A percentile compares a stretch with the other conserved stretches of the same genome.
Conservation (phyloP, 805 yeast genomes). For the Priceomyces haplophilus region DNA sequence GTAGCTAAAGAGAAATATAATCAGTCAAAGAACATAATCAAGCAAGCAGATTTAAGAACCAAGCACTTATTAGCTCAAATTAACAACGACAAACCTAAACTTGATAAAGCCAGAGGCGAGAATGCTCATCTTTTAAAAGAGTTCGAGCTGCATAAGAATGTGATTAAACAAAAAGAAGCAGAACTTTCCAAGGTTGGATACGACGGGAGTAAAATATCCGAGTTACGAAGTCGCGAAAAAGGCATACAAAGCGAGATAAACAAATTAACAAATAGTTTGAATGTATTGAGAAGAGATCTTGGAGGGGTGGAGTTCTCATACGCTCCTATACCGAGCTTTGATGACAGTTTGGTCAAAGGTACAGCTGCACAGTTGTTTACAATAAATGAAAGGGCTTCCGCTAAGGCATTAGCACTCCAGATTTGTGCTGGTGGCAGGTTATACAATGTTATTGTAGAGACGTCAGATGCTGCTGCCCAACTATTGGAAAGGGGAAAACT, state of each 20-base stretch:
- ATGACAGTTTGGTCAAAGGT: constrained; percentile 70
- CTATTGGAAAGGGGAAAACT: constrained; percentile 75
- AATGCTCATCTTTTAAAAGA: constrained; percentile 39
- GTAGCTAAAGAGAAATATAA: constrained; percentile 57
- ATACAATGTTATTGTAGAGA: constrained; percentile 88
- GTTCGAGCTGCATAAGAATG: constrained; percentile 40
- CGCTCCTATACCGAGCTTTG: constrained; percentile 62
- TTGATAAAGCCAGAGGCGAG: constrained; percentile 52
- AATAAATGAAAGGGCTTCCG: constrained; percentile 52
- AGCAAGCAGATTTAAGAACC: constrained; percentile 58
- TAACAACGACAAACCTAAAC: constrained; percentile 37
- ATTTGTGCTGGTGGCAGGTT: constrained; percentile 91
- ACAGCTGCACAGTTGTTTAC: constrained; percentile 82
- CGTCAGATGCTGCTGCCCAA: constrained; percentile 78
- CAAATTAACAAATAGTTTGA: constrained; percentile 45
- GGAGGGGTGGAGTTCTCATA: constrained; percentile 77
- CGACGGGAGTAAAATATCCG: constrained; percentile 43
- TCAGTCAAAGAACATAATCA: constrained; percentile 51
- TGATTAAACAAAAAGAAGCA: constrained; percentile 35
- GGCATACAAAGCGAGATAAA: constrained; percentile 44
- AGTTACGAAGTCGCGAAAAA: constrained; percentile 46
- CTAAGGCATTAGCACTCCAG: constrained; percentile 80
- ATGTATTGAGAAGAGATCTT: constrained; percentile 56
- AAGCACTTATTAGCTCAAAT: constrained; percentile 56
- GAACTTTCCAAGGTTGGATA: constrained; percentile 55